These are phyloP conservation scores for Hyphopichia buzzinii DNA, from an alignment of 1,139 yeast species.

Conservation along the genomic window DNA sequence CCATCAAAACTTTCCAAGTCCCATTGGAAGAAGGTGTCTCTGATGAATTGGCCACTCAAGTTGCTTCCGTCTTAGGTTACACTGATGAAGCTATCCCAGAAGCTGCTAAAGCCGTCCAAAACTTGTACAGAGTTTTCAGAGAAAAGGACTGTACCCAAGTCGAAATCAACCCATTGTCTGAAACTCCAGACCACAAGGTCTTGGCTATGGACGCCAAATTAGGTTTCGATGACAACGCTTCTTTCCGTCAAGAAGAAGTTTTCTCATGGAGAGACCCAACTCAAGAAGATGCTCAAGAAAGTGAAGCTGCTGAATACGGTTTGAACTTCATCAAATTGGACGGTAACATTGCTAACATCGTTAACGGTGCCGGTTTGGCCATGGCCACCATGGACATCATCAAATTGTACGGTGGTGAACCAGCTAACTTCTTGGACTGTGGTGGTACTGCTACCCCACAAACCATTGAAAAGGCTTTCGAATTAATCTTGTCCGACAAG, in stretches of 20 bases:
- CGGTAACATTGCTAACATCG: constrained; percentile 98
- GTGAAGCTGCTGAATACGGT: constrained; percentile 84
- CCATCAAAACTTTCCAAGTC: constrained; percentile 86
- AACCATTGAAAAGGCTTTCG: constrained; percentile 96
- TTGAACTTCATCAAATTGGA: constrained; percentile 96
- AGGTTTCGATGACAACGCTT: constrained; percentile 95
- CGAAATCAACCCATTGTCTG: constrained; percentile 97
- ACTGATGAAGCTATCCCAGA: constrained; percentile 73
- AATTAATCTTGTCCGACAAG: constrained; percentile 84
- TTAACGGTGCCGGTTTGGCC: constrained; percentile 99
- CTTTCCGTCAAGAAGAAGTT: constrained; percentile 91
- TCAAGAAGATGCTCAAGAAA: constrained; percentile 98
- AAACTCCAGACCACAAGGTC: constrained; percentile 85
- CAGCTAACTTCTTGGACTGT: constrained; percentile 98
- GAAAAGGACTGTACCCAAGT: constrained; percentile 97
- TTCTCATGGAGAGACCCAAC: constrained; percentile 95
- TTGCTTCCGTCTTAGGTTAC: constrained; percentile 83
- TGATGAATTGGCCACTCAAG: constrained; percentile 67
- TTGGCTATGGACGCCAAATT: constrained; percentile 99
- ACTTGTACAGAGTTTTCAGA: constrained; percentile 80
- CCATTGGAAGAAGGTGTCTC: constrained; percentile 79
- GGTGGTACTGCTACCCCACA: constrained; percentile 99
- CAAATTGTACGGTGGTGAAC: constrained; percentile 97
- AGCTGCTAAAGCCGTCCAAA: constrained; percentile 85
- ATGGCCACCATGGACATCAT: constrained; percentile 99